phyloP scores from a whole-genome alignment of 768 basidiomycete genomes.

The Nidula microcarpa region DNA sequence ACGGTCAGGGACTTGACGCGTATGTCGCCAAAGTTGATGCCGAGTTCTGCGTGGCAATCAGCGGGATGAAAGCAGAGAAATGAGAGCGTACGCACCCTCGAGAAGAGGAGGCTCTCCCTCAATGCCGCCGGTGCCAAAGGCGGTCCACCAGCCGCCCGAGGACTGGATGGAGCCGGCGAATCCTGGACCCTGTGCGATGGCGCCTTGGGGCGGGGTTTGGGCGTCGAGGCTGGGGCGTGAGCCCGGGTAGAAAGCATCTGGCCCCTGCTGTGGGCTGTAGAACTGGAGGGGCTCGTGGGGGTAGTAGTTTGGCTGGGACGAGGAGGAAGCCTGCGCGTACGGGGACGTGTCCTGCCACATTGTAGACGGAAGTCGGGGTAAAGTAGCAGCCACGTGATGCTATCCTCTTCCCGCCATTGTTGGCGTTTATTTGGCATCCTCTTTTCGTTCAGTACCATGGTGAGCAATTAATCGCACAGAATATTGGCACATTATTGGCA shows the following conservation, averaged over 20 bases:
- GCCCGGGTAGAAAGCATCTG: conserved; percentile 60
- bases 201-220: conserved; percentile 52
- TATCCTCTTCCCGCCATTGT: conserved; percentile 20
- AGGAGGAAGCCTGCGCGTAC: conserved; percentile 49
- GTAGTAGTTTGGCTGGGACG: conserved; percentile 61
- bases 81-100: conserved; percentile 60
- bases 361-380: background rate
- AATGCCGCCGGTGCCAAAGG: conserved; percentile 92
- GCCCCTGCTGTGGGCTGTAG: conserved; percentile 42
- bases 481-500: background rate
- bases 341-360: conserved; percentile 78
- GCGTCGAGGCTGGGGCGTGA: conserved; percentile 79
- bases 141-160: conserved; percentile 87
- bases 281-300: conserved; percentile 70
- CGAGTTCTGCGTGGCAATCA: conserved; percentile 63
- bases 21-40: conserved; percentile 97
- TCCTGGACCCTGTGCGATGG: conserved; percentile 42
- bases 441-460: conserved; percentile 35
- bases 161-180: conserved; percentile 76
- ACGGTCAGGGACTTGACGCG: conserved; percentile 92
- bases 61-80: background rate
- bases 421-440: conserved; percentile 23
- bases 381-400: background rate
- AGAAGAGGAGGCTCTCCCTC: conserved; percentile 95
- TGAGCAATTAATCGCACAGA: conserved; percentile 16